phyloP scores from a whole-genome alignment of 805 yeast genomes.

The Yarrowia keelungensis region DNA sequence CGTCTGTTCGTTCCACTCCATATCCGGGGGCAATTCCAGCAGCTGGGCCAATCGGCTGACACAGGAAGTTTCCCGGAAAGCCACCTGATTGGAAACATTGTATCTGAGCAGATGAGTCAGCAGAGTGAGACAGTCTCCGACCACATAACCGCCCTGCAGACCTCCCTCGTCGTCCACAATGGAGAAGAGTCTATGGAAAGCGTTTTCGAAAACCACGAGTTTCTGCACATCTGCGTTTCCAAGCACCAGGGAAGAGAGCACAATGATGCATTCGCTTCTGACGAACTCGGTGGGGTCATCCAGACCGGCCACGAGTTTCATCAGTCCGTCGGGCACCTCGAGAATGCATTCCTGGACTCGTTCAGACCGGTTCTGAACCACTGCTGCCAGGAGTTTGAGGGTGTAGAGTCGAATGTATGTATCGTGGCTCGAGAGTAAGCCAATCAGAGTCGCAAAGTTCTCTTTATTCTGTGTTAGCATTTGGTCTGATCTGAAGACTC shows the following conservation, averaged over 20 bases:
- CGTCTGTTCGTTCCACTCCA: slow-evolving; percentile 81
- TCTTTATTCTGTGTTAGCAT: slow-evolving; percentile 48
- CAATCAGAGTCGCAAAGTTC: slow-evolving; percentile 57
- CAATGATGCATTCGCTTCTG: slow-evolving; percentile 79
- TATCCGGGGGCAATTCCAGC: slow-evolving; percentile 64
- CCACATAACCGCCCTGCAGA: slow-evolving; percentile 84
- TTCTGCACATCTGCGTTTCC: slow-evolving; percentile 88
- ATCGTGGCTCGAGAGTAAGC: slow-evolving; percentile 61
- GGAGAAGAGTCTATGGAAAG: slow-evolving; percentile 81
- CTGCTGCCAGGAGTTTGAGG: slow-evolving; percentile 81
- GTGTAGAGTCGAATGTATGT: slow-evolving; percentile 83
- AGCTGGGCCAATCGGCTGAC: slow-evolving; percentile 68
- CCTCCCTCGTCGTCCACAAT: slow-evolving; percentile 90
- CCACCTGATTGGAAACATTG: slow-evolving; percentile 88
- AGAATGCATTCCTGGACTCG: slow-evolving; percentile 77
- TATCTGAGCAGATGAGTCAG: slow-evolving; percentile 74
- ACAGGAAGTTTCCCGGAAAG: slow-evolving; percentile 85
- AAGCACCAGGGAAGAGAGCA: slow-evolving; percentile 82
- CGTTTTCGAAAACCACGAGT: slow-evolving; percentile 91
- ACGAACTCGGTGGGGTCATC: slow-evolving; percentile 81
- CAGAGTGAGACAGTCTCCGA: slow-evolving; percentile 84
- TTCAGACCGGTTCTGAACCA: slow-evolving; percentile 75
- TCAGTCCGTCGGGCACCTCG: slow-evolving; percentile 58
- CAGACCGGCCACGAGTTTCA: slow-evolving; percentile 61
- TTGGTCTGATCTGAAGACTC: not conserved